Conservation (phyloP, 2,329 filamentous ascomycete species). For the Trichoderma breve region DNA sequence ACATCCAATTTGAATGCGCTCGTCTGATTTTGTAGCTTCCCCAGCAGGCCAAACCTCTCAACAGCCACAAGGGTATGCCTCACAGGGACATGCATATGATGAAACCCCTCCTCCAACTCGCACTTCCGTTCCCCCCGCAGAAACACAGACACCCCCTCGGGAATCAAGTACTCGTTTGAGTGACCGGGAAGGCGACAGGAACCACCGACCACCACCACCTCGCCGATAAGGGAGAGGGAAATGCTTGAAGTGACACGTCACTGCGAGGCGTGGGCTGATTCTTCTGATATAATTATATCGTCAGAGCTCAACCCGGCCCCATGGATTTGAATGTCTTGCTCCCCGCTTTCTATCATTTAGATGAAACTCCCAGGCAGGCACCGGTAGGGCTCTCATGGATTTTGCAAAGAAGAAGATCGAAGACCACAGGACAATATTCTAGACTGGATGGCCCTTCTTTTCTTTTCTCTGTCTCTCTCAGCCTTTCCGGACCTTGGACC, state of each 20-base stretch:
- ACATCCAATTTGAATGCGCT: slow-evolving; percentile 22
- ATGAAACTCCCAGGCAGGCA: slow-evolving; percentile 10
- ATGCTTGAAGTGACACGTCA: slow-evolving; percentile 1
- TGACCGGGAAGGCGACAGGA: slow-evolving; percentile 44
- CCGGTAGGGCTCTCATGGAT: slow-evolving; percentile 23
- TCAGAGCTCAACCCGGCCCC: slow-evolving; percentile 28
- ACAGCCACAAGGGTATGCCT: slow-evolving; percentile 39
- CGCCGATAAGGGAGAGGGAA: slow-evolving; percentile 34
- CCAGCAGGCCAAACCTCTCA: slow-evolving; percentile 45
- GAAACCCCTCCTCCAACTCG: slow-evolving; percentile 40
- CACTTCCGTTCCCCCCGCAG: slow-evolving; percentile 38
- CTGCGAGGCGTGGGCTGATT: slow-evolving; percentile 32
- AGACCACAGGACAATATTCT: background rate
- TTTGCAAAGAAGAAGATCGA: background rate
- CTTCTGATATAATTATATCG: slow-evolving; percentile 29
- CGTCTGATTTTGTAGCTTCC: slow-evolving; percentile 52
- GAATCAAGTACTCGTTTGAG: slow-evolving; percentile 40
- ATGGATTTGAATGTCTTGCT: slow-evolving; percentile 28
- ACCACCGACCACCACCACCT: slow-evolving; percentile 38
- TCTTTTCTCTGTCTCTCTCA: background rate
- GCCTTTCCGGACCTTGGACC: slow-evolving; percentile 14
- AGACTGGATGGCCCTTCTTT: slow-evolving; percentile 12
- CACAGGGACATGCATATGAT: slow-evolving; percentile 54
- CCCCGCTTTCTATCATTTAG: slow-evolving; percentile 5
- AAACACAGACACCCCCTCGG: slow-evolving; percentile 40